Evolutionary conservation across 2,329 filamentous ascomycete species (phyloP), one percentile per base, ranked within the genome.

Genomic region (Huntiella abstrusa): DNA sequence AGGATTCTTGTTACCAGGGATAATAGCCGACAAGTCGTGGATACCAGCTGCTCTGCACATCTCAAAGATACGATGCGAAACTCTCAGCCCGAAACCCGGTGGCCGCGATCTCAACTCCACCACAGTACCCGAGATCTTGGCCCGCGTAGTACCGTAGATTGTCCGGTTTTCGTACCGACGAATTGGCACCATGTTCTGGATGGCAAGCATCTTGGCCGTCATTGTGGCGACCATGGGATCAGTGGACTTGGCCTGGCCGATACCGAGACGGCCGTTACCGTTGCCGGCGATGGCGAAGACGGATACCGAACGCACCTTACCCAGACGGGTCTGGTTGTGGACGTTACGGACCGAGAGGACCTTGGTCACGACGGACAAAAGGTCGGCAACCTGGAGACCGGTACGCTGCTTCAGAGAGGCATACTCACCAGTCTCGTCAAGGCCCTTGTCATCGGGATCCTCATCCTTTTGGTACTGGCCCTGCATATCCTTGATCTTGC

Each of bases 51-150:
- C 78, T 52, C 85, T 81, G 58, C 83, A 87, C 69, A 98, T 86
- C 62, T 98, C 88, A 63, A 87, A 96, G 61, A 98, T 88, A 53
- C 86, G 75, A 59, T 83, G 77, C 55, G 93, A 85, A 59, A 83
- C 85, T 57, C 91, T 84, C 54, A 96, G 79, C 58, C 91, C 91
- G 57, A 95, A 98, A 95, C 91, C 91, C 60, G 91, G 88, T 51
- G 87, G 86, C 53, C 88, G 76, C 43, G 83, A 65, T 62, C 77
- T 81, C 54, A 98, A 68, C 64, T 84, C 71, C 54, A 98, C 77
- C 51, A 91, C 73, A 5, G 82, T 84, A n/a, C 83, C 91, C 49
- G 84, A 84, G 33, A 93, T 73, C 69, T 98, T 98, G 55, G 69
- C 76, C 61, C 77, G 71, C 36, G 93, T 73, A 52, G 86, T 76